Base-by-base conservation (phyloP, 2,329 filamentous ascomycete genomes). In the Massarina eburnea region DNA sequence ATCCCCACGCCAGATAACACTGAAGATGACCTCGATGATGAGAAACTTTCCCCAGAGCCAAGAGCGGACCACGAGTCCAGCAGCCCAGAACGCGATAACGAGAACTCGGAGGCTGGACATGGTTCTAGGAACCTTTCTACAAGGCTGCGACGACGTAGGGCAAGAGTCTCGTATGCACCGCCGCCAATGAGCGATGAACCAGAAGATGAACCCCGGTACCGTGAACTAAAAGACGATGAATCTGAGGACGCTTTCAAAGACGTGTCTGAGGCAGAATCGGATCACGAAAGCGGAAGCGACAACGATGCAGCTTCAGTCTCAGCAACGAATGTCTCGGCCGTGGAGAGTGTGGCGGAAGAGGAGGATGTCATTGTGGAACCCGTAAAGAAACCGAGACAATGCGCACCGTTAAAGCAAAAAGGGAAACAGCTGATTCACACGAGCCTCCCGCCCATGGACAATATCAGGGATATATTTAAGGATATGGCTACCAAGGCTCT, bases 391-490 rank as follows among this genome's bases (percentile, higher is more conserved):
- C 10, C 22, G 18, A 39, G n/a, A 14, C 17, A n/a, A 43, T 24
- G 7, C 24, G 17, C 36, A 37, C 21, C 3, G 24, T 2, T 14
- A 30, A 30, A 3, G 18, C 35, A 24, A 41, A 37, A 35, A 14
- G 34, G 14, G 43, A 10, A 46, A 40, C 3, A 63, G 59, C 58
- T 51, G 0, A 55, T 71, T 3, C 63, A 75, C 39, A 45, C 55
- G 1, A 64, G 41, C 14, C 59, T 78, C 3, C 76, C 77, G 5
- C 79, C 79, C 3, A 51, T 81, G 0, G 67, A 66, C 8, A 64
- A 73, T 17, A 73, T 80, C 5, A 41, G 71, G 3, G 72, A 76
- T 1, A 80, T 81, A 8, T 79, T 84, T 44, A 57, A 56, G 1
- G 71, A 79, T 22, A 73, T 83, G 30, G 70, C 75, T 0, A 43